phyloP scores from a whole-genome alignment of 805 yeast species.

The Yarrowia hollandica region DNA sequence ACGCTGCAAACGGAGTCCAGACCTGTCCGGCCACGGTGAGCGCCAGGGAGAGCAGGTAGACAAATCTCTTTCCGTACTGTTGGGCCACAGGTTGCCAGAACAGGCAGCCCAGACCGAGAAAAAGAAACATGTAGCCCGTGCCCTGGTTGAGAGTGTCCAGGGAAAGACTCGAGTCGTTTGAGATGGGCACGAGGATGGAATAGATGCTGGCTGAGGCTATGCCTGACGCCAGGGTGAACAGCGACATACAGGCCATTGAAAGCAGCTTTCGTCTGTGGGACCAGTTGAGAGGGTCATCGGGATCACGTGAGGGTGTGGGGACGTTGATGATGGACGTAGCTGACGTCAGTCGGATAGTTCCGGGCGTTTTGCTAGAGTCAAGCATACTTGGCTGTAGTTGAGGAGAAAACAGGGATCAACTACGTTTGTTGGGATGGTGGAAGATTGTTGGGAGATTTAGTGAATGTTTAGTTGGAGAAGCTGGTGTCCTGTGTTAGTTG shows the following conservation, averaged over 20 bases:
- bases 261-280: constrained; percentile 49
- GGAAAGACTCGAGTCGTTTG: constrained; percentile 44
- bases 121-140: constrained; percentile 53
- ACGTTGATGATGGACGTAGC: constrained; percentile 47
- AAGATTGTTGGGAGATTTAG: too few relatives aligned
- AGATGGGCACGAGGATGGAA: constrained; percentile 47
- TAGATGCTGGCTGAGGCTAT: constrained; percentile 52
- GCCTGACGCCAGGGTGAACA: constrained; percentile 50
- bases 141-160: constrained; percentile 48
- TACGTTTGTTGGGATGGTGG: too few relatives aligned
- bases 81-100: constrained; percentile 54
- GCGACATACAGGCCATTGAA: constrained; percentile 44
- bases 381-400: too few relatives aligned
- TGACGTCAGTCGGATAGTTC: constrained; percentile 33
- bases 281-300: constrained; percentile 74
- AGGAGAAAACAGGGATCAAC: too few relatives aligned
- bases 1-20: constrained; percentile 47
- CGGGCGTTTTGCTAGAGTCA: constrained; percentile 30
- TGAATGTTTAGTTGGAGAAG: too few relatives aligned
- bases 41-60: constrained; percentile 45
- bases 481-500: too few relatives aligned
- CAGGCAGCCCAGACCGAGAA: constrained; percentile 53
- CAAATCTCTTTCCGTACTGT: constrained; percentile 51
- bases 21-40: constrained; percentile 45
- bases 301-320: constrained; percentile 68